Evolutionary conservation across 2,329 filamentous ascomycete genomes (phyloP), one percentile per base, ranked within the genome.

Genomic region (Venturia oleaginea): DNA sequence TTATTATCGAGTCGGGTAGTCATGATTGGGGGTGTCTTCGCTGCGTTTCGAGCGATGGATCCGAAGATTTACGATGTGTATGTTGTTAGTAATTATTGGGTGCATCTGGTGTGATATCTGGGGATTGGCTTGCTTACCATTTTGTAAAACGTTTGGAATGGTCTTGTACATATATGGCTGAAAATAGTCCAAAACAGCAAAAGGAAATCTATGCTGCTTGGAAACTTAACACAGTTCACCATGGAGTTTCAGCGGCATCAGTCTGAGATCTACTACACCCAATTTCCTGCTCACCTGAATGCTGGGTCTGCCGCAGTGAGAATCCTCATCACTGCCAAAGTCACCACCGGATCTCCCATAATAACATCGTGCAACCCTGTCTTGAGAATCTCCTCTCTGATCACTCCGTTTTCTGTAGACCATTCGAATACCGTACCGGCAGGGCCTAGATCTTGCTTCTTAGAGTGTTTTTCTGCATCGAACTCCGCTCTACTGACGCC

Each of bases 261-360:
- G n/a, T n/a, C 43, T 17, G 4, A 7, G 17, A 46, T 46, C 37
- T n/a, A 40, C 37, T 10, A 10, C 3, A 11, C 8, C n/a, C 43
- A 46, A 19, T n/a, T 46, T 46, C n/a, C 19, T 24, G 43, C 43
- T 46, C 43, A 46, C 2, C 19, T 46, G 43, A 46, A 46, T n/a
- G 7, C 43, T 3, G 43, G 2, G 19, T 46, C 43, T 46, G 17
- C 43, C 43, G 43, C 43, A 19, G 22, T 37, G 22, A 57, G 22
- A 37, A 32, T 57, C 13, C 86, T 81, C 78, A 87, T 81, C 0
- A 90, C 80, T 2, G 87, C 88, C 48, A 88, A 75, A 11, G 82
- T 74, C 17, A 90, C 83, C 4, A 85, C 81, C n/a, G n/a, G n/a
- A n/a, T n/a, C n/a, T n/a, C n/a, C n/a, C n/a, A n/a, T n/a, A n/a